phyloP scores from a whole-genome alignment of 163 green algal genomes.

The Scenedesmus sp. region DNA sequence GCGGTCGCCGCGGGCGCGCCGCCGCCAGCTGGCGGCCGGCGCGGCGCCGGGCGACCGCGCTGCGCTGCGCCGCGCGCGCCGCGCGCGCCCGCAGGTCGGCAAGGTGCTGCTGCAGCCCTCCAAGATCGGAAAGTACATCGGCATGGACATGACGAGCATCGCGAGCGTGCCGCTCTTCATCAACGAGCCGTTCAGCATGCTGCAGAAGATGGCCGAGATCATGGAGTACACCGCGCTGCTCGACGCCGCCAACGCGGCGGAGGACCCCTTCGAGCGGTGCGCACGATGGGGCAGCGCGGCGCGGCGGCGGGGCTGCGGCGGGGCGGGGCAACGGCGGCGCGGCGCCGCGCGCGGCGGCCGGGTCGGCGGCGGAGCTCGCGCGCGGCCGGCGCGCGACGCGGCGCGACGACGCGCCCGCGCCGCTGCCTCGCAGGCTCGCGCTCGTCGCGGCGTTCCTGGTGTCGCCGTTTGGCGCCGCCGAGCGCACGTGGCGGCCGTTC shows the following conservation, averaged over 20 bases:
- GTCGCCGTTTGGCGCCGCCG: slow-evolving; percentile 85
- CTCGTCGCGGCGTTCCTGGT: slow-evolving; percentile 89
- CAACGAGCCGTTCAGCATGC: slow-evolving; percentile 97
- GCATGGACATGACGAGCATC: slow-evolving; percentile 94
- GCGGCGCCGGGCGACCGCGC: no score
- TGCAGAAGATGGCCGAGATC: slow-evolving; percentile 96
- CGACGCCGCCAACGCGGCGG: slow-evolving; percentile 78
- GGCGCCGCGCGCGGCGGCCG: neutral
- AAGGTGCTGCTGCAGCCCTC: slow-evolving; percentile 60
- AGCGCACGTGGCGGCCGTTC: slow-evolving; percentile 98
- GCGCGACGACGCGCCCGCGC: neutral
- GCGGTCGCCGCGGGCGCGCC: neutral
- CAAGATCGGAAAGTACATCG: slow-evolving; percentile 90
- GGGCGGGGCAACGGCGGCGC: neutral
- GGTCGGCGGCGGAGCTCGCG: neutral
- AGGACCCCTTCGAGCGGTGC: slow-evolving; percentile 83
- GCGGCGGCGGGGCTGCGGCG: neutral
- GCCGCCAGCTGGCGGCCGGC: neutral
- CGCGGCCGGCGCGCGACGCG: neutral
- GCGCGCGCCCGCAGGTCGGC: slow-evolving; percentile 55
- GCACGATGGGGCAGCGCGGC: neutral
- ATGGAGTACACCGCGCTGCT: slow-evolving; percentile 97
- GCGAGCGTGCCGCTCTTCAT: slow-evolving; percentile 96
- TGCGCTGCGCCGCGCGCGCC: no score
- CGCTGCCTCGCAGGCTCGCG: slow-evolving; percentile 70